Evolutionary conservation across 2,329 filamentous ascomycete genomes (phyloP).

Genomic region (Phyllosticta citribraziliensis): DNA sequence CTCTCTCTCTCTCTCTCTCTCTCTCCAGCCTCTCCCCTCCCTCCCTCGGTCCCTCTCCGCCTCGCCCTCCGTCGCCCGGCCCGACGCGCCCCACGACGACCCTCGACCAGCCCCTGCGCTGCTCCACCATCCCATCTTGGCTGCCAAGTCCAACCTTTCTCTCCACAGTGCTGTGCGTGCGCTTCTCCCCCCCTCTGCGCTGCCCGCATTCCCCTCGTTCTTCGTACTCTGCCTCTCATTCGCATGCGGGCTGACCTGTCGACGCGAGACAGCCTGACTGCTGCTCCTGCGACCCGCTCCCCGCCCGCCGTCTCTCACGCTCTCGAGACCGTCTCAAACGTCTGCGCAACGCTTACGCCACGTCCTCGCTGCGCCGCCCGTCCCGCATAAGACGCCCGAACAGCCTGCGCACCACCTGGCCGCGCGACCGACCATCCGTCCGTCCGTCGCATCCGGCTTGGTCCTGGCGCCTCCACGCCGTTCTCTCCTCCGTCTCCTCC

Average conservation of each 20-base stretch:
- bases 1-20: too few relatives aligned
- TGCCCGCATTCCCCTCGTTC: background rate
- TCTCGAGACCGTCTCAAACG: background rate
- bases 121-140: conserved; percentile 9
- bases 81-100: background rate
- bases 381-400: background rate
- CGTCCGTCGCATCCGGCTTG: background rate
- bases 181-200: background rate
- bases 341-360: background rate
- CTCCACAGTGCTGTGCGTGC: background rate
- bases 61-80: background rate
- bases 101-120: conserved; percentile 1
- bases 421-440: background rate
- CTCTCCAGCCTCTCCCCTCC: too few relatives aligned
- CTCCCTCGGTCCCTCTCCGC: background rate
- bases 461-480: background rate
- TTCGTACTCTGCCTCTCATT: background rate
- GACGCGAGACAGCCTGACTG: background rate
- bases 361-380: background rate
- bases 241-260: background rate
- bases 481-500: background rate
- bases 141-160: background rate
- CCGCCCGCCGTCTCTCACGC: background rate
- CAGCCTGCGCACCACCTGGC: background rate
- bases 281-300: background rate